phyloP scores from a whole-genome alignment of 2,329 filamentous ascomycete species.

The Botrytis tulipae region DNA sequence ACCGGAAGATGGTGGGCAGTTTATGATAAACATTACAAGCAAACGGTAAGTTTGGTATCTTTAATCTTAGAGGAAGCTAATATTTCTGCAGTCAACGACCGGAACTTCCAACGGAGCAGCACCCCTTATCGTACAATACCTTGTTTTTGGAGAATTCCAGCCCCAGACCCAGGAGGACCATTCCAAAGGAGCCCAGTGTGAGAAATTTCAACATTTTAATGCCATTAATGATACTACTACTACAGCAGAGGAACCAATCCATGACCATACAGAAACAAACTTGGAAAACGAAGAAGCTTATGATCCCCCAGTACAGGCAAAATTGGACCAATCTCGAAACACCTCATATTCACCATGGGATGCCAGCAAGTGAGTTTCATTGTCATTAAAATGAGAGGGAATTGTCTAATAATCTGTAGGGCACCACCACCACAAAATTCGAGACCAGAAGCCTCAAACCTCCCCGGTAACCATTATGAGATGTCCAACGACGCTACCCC shows the following conservation, averaged over 20 bases:
- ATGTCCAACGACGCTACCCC: constrained; percentile 76
- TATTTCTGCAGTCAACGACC: constrained; percentile 30
- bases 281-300: constrained; percentile 36
- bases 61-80: constrained; percentile 18
- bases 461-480: constrained; percentile 73
- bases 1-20: constrained; percentile 89
- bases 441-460: constrained; percentile 80
- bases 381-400: constrained; percentile 37
- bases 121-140: constrained; percentile 36
- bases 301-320: constrained; percentile 33
- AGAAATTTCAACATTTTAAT: constrained; percentile 30
- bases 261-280: constrained; percentile 22
- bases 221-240: constrained; percentile 2
- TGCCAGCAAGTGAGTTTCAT: constrained; percentile 48
- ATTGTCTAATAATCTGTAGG: constrained; percentile 33
- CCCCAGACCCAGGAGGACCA: constrained; percentile 27
- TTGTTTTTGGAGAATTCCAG: constrained; percentile 39
- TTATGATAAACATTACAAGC: constrained; percentile 80
- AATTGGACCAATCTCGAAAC: constrained; percentile 24
- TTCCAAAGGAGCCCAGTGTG: constrained; percentile 30
- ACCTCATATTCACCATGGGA: constrained; percentile 41
- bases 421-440: constrained; percentile 61
- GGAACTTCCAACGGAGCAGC: constrained; percentile 25
- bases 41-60: constrained; percentile 43
- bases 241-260: constrained; percentile 27